Conservation (phyloP, 2,329 filamentous ascomycete genomes). For the Scopulariopsis brevicaulis region DNA sequence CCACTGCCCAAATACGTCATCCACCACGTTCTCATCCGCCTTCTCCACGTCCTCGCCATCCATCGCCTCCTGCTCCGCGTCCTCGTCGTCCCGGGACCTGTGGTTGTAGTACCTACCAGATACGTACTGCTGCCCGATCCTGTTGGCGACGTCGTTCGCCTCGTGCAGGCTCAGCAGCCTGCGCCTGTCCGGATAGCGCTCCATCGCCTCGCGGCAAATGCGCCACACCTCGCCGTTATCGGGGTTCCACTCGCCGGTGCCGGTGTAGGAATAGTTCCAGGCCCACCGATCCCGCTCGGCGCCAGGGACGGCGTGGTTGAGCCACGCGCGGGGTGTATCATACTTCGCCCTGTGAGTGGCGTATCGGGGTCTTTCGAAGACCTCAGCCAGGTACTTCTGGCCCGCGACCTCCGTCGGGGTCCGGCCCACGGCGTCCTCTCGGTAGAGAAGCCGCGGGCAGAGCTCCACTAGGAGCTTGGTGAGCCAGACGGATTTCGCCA, state of each 20-base stretch:
- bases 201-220: conserved; percentile 6
- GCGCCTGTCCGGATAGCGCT: conserved; percentile 23
- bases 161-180: conserved; percentile 42
- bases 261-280: too few species aligned
- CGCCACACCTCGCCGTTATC: conserved; percentile 2
- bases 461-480: conserved; percentile 36
- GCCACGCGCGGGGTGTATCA: neutral
- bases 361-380: conserved; percentile 15
- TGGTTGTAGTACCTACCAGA: conserved; percentile 23
- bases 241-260: neutral
- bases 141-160: conserved; percentile 45
- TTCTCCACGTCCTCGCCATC: conserved; percentile 13
- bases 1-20: conserved; percentile 18
- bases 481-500: conserved; percentile 21
- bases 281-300: too few species aligned
- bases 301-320: neutral
- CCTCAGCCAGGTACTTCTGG: conserved; percentile 32
- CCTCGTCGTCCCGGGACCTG: conserved; percentile 14
- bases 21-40: conserved; percentile 11
- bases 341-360: neutral
- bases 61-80: conserved; percentile 3
- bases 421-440: conserved; percentile 66
- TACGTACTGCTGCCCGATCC: conserved; percentile 38
- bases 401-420: conserved; percentile 60
- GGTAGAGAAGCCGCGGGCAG: conserved; percentile 48